Evolutionary conservation across 2,329 filamentous ascomycete genomes (phyloP), one percentile per base, ranked within the genome.

Genomic region (Xylariaceae sp.): DNA sequence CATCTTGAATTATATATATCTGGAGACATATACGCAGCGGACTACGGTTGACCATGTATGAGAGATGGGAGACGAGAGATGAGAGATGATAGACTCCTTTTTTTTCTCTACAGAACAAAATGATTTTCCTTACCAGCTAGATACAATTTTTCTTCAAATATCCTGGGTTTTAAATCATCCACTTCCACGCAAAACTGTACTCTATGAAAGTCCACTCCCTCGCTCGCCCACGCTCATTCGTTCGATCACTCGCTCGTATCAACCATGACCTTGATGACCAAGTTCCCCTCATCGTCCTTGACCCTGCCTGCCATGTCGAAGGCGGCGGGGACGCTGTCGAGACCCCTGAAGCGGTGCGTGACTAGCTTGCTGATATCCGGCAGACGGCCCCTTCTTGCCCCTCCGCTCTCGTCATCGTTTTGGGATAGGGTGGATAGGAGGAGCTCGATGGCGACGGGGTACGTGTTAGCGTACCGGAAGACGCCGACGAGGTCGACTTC

Each of bases 401-500:
- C n/a, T n/a, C n/a, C n/a, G n/a, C n/a, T n/a, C n/a, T n/a, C n/a
- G n/a, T n/a, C n/a, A n/a, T n/a, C 68, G 9, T 68, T 59, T 3
- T 64, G 61, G 14, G 70, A 66, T 18, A 57, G 61, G 59, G 73
- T 57, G 55, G 74, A 55, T 16, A 78, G 57, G 35, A 78, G 57
- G 35, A 78, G 61, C 41, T 69, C 58, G 41, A 78, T 73, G 38
- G 69, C 73, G 21, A 61, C 57, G 7, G 74, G 71, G 57, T 89
- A 90, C 0, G 83, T 84, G 63, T 88, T 85, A 14, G 81, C 81
- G 51, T 88, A 88, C 33, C 84, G 73, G 64, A 88, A 88, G 19
- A 87, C 79, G 23, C 83, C 83, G n/a, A 87, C 64, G 21, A 88
- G 81, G 56, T 88, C 84, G 30, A 88, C 79, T 63, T 89, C 85